Base-by-base conservation (phyloP, 2,329 filamentous ascomycete genomes). In the Teratosphaeria epicoccoides region DNA sequence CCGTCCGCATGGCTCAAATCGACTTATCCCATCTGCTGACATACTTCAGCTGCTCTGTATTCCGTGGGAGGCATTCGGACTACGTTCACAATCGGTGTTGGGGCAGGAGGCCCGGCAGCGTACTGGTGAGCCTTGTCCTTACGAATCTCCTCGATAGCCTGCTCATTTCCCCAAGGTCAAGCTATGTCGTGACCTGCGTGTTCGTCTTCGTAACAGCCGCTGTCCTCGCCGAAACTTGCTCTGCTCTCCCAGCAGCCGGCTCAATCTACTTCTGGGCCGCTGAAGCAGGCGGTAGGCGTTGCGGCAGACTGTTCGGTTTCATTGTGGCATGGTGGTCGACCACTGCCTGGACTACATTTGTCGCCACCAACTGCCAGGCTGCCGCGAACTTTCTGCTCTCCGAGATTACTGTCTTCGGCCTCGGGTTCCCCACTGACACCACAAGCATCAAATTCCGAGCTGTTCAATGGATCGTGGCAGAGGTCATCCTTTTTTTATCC, bases 311-410 rank as follows among this genome's bases (percentile, higher is more conserved):
- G 0, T 72, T 81, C 50, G 78, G 78, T 17, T 81, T 80, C 61
- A 66, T 80, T n/a, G 79, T 81, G n/a, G 79, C 79, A 0, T 82
- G 78, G 79, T 82, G 79, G 79, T 78, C 75, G 58, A 80, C 77
- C 0, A 81, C 78, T 0, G 79, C 79, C 1, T 82, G 79, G 79
- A 82, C 79, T 2, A 81, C 68, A 5, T 70, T 70, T 50, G 59
- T 66, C 28, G 62, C 68, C 22, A 64, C 60, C 49, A 62, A 65
- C 46, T 65, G 59, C 40, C 68, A 70, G 51, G 66, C 66, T 20
- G 61, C 68, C 1, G 67, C 68, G 46, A 70, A 70, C 55, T 70
- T 68, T 45, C 59, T 70, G 23, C 61, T 70, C 7, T 69, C 67
- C 12, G 79, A 82, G 70, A 73, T 81, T 43, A 75, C 73, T 0